phyloP scores from a whole-genome alignment of 805 yeast genomes.

The Candida sakaeoensis region DNA sequence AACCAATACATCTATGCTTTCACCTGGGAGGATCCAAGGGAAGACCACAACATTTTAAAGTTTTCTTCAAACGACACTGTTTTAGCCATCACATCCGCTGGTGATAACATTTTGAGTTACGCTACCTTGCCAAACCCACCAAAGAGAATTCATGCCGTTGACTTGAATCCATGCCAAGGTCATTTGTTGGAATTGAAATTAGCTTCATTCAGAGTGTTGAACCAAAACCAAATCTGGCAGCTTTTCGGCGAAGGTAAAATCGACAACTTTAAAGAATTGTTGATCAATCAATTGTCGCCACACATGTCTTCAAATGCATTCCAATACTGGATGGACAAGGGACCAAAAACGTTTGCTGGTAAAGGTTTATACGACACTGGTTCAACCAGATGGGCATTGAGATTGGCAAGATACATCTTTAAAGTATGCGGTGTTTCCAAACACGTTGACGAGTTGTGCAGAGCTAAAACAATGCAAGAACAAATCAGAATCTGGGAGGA shows the following conservation, averaged over 20 bases:
- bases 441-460: conserved; percentile 54
- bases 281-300: conserved; percentile 56
- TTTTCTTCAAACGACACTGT: conserved; percentile 65
- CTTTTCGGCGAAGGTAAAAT: conserved; percentile 74
- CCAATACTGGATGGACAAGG: conserved; percentile 74
- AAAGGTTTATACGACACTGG: conserved; percentile 77
- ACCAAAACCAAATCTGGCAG: conserved; percentile 62
- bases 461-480: conserved; percentile 53
- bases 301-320: conserved; percentile 76
- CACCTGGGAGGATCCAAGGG: conserved; percentile 90
- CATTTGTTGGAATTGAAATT: conserved; percentile 76
- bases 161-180: conserved; percentile 78
- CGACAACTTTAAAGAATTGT: conserved; percentile 39
- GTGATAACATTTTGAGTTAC: conserved; percentile 74
- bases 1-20: conserved; percentile 82
- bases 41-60: conserved; percentile 65
- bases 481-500: conserved; percentile 64
- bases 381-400: conserved; percentile 80
- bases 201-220: conserved; percentile 59
- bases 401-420: conserved; percentile 63
- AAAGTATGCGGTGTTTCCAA: conserved; percentile 48
- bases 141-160: conserved; percentile 77
- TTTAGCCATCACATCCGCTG: conserved; percentile 82
- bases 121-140: conserved; percentile 73
- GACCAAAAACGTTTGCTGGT: conserved; percentile 58